Evolutionary conservation across 2,329 filamentous ascomycete species (phyloP), one percentile per base, ranked within the genome.

Genomic region (Exserohilum turcica): DNA sequence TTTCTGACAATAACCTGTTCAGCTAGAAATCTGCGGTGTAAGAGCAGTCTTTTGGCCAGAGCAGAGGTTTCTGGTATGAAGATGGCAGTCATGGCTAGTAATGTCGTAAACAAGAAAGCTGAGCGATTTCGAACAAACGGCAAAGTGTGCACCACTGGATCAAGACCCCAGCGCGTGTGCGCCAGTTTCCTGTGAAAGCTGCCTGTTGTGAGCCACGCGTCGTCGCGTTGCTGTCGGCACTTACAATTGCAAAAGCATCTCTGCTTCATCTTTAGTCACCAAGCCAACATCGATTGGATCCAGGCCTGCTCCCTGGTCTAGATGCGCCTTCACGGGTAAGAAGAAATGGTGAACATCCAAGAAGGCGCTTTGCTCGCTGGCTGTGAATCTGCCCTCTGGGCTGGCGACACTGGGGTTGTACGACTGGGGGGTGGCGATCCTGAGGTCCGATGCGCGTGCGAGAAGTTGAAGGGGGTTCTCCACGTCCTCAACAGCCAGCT

Each of bases 381-480:
- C 67, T 42, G 64, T 65, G 47, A 58, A 44, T 29, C 53, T 68
- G 54, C 44, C 71, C 45, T 62, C 63, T 1, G 72, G 69, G 19
- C 68, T 70, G 5, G 70, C 66, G 31, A 57, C 52, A 27, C 57
- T 66, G 40, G 58, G 54, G 19, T 68, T 66, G 46, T 47, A 59
- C 43, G 45, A 62, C 47, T 46, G 68, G 54, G 50, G 68, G 15
- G 73, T 80, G 19, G 80, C 82, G n/a, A 84, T 77, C 52, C 84
- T 82, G 33, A 89, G 79, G 71, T 89, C 87, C 0, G 88, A 91
- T 1, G 88, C 88, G 28, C 88, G 82, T 2, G 88, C 88, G 29
- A 91, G 83, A 13, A 91, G 76, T 69, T 91, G 88, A 5, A 91
- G 76, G 0, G 88, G 88, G 56, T 91, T 91, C 65, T 91, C 88